Conservation (phyloP, 2,329 filamentous ascomycete genomes). For the Chaetomiaceae sp. region DNA sequence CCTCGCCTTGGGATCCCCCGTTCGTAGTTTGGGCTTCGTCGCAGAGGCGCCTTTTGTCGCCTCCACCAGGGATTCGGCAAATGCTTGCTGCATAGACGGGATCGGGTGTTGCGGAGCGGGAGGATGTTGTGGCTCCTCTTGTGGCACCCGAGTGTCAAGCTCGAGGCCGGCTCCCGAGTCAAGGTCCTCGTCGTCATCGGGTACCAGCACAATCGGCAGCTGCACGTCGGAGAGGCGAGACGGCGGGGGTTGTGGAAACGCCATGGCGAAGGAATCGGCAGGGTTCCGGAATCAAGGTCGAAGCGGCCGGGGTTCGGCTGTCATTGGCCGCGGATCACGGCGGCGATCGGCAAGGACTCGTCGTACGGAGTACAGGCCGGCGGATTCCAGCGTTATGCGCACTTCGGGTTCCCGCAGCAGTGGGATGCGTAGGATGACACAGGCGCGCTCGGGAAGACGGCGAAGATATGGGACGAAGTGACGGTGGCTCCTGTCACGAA, state of each 20-base stretch:
- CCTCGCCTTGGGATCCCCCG: conserved; percentile 55
- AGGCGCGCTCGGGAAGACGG: not conserved
- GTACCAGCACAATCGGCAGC: conserved; percentile 26
- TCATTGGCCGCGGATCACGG: conserved; percentile 22
- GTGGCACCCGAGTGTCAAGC: conserved; percentile 7
- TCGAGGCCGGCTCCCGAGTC: conserved; percentile 18
- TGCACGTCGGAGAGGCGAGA: conserved; percentile 22
- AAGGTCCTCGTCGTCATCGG: conserved; percentile 16
- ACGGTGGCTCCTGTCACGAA: conserved; percentile 12
- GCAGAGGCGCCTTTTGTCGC: conserved; percentile 49
- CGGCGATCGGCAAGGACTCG: conserved; percentile 26
- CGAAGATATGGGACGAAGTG: not conserved
- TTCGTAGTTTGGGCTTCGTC: conserved; percentile 49
- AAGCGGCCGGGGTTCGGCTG: conserved; percentile 2
- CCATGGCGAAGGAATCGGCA: conserved; percentile 20
- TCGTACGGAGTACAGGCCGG: conserved; percentile 17
- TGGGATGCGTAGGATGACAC: not conserved
- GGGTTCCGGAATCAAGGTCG: conserved; percentile 5
- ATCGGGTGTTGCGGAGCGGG: conserved; percentile 59
- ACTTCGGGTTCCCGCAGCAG: conserved; percentile 13
- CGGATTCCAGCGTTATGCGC: conserved; percentile 9
- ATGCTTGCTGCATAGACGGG: conserved; percentile 71
- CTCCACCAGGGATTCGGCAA: conserved; percentile 76
- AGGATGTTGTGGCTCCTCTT: conserved; percentile 10
- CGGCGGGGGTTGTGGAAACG: conserved; percentile 21